A percentile compares a stretch with the other conserved stretches of the same genome.
phyloP scores from a whole-genome alignment of 495 filamentous ascomycete genomes.

The Friedmanniomyces simplex region DNA sequence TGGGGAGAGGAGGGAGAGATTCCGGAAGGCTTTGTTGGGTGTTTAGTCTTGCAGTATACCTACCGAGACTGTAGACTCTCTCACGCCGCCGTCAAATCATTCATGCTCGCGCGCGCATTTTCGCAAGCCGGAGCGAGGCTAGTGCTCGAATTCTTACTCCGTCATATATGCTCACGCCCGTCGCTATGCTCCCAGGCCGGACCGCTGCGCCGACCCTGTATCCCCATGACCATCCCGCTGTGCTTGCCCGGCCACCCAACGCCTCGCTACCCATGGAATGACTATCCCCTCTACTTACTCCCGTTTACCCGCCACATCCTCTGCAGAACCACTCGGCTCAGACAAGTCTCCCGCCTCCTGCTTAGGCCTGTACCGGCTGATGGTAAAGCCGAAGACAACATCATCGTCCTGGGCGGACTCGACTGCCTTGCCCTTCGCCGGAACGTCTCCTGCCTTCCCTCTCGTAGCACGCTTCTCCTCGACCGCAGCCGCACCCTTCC shows the following conservation, averaged over 20 bases:
- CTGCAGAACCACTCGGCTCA: not conserved
- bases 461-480: not conserved
- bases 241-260: no score
- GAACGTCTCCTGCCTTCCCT: not conserved
- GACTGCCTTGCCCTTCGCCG: not conserved
- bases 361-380: not conserved
- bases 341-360: not conserved
- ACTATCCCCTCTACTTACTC: not conserved
- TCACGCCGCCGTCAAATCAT: no score
- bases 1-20: conserved; percentile 51
- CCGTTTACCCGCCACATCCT: not conserved
- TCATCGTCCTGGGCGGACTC: not conserved
- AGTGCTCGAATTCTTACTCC: no score
- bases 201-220: no score
- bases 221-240: no score
- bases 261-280: not conserved
- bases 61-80: no score
- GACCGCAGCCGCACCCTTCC: not conserved
- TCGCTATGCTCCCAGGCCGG: no score
- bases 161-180: no score
- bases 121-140: no score
- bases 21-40: conserved; percentile 19
- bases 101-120: no score
- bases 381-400: not conserved
- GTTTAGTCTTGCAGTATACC: not conserved